Evolutionary conservation across 2,329 filamentous ascomycete species (phyloP).

Genomic region (Drechslera avenae): DNA sequence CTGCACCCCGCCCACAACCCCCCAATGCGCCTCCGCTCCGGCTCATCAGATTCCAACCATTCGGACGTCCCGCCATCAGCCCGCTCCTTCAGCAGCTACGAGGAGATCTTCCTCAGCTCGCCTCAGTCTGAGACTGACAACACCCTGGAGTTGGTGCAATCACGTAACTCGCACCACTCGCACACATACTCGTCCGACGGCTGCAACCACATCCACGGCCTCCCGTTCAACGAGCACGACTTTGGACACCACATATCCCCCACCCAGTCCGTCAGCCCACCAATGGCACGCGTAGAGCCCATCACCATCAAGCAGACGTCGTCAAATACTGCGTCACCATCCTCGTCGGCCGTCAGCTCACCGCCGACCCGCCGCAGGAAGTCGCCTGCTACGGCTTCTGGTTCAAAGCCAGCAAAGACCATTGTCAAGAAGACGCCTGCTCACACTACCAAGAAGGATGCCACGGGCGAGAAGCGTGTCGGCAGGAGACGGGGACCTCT

Average conservation of each 20-base stretch:
- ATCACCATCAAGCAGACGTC: conserved; percentile 70
- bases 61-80: conserved; percentile 64
- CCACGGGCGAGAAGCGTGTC: conserved; percentile 82
- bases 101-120: conserved; percentile 80
- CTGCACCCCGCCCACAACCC: conserved; percentile 59
- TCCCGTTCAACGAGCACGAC: conserved; percentile 35
- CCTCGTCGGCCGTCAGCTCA: conserved; percentile 58
- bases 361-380: conserved; percentile 71
- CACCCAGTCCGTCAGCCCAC: conserved; percentile 65
- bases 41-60: conserved; percentile 82
- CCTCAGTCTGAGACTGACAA: conserved; percentile 70
- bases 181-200: conserved; percentile 35
- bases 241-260: conserved; percentile 49
- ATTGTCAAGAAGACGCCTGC: conserved; percentile 77
- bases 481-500: conserved; percentile 88
- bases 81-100: conserved; percentile 78
- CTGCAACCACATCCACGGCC: conserved; percentile 34
- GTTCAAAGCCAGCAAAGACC: conserved; percentile 77
- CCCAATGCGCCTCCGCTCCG: conserved; percentile 56
- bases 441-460: conserved; percentile 75
- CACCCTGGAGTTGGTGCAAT: conserved; percentile 33
- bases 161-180: conserved; percentile 19
- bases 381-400: conserved; percentile 73
- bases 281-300: conserved; percentile 69
- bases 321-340: conserved; percentile 64